Evolutionary conservation across 805 yeast genomes (phyloP), one percentile per base, ranked within the genome.

Genomic region (Cyberlindnera mississippiensis): DNA sequence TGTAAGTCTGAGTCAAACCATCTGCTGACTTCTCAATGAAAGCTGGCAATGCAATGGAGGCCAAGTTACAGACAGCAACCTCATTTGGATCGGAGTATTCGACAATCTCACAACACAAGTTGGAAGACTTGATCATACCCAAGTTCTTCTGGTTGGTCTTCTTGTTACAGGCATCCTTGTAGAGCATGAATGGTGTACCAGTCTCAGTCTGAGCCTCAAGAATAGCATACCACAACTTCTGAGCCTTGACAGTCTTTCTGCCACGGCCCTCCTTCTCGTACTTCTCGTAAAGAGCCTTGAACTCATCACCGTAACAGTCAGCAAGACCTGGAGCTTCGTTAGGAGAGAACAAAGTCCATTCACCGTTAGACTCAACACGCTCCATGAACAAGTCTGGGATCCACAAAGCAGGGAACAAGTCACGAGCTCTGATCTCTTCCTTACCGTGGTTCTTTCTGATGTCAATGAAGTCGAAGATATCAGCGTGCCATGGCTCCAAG

Each of bases 401-500:
- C 99, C 99, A 91, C 35, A 91, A 71, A 4, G 96, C 98, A 59
- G 84, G 79, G 69, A 93, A 93, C 53, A 91, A 69, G 62, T 93
- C 98, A 58, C 98, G 78, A 0, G 99, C 96, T 59, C 98, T 78
- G 52, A 78, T 66, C 63, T 91, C 98, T 63, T 91, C 98, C 56
- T 87, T 89, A 37, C 98, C 99, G 62, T 90, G 96, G 62, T 89
- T 91, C 68, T 91, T 91, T 56, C 95, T 77, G 53, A 91, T 70
- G 48, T 90, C 91, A 38, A 93, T 64, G 59, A 91, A 84, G 44
- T 86, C 96, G 63, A 88, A 85, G 27, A 91, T 73, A 58, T 91
- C 99, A 10, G 85, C 78, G 62, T 91, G 99, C 99, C 99, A 91
- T 43, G 99, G 98, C 68, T 91, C 99, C 28, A 91, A 63, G 67